Percentiles rank a stretch among this genome's conserved stretches.
Evolutionary conservation across 495 filamentous ascomycete species (phyloP).

Genomic region (Amniculicola lignicola): DNA sequence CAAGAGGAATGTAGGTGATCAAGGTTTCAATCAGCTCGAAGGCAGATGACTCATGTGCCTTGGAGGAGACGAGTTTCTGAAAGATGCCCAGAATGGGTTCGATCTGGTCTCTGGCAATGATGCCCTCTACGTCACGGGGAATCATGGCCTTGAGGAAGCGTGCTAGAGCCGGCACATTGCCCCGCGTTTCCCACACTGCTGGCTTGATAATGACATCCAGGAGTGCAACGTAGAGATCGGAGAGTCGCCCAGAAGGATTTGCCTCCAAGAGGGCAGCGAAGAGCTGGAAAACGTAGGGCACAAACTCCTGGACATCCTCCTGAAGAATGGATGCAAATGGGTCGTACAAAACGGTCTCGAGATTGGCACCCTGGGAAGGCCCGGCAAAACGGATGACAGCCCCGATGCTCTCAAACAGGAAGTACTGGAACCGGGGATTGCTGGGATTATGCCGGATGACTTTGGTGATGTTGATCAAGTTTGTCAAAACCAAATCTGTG

Average conservation of each 20-base stretch:
- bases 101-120: slow-evolving; percentile 71
- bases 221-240: slow-evolving; percentile 72
- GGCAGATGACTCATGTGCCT: slow-evolving; percentile 71
- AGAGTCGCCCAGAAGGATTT: slow-evolving; percentile 67
- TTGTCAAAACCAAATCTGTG: slow-evolving; percentile 67
- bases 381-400: slow-evolving; percentile 83
- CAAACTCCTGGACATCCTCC: slow-evolving; percentile 86
- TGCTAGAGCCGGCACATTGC: slow-evolving; percentile 87
- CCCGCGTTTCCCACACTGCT: slow-evolving; percentile 78
- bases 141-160: slow-evolving; percentile 82
- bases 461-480: slow-evolving; percentile 80
- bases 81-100: slow-evolving; percentile 85
- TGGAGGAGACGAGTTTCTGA: slow-evolving; percentile 74
- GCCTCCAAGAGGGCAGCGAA: slow-evolving; percentile 84
- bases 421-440: slow-evolving; percentile 98
- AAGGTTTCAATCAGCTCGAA: slow-evolving; percentile 88
- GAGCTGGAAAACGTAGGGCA: slow-evolving; percentile 94
- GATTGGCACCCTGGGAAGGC: slow-evolving; percentile 62
- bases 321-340: slow-evolving; percentile 74
- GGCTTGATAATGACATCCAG: slow-evolving; percentile 72
- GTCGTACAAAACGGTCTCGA: slow-evolving; percentile 72
- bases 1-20: slow-evolving; percentile 66
- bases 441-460: slow-evolving; percentile 90
- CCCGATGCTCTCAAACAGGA: slow-evolving; percentile 93
- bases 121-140: slow-evolving; percentile 65